phyloP scores from a whole-genome alignment of 2,329 filamentous ascomycete genomes.

The Ophiocordyceps polyrhachis-furcata region DNA sequence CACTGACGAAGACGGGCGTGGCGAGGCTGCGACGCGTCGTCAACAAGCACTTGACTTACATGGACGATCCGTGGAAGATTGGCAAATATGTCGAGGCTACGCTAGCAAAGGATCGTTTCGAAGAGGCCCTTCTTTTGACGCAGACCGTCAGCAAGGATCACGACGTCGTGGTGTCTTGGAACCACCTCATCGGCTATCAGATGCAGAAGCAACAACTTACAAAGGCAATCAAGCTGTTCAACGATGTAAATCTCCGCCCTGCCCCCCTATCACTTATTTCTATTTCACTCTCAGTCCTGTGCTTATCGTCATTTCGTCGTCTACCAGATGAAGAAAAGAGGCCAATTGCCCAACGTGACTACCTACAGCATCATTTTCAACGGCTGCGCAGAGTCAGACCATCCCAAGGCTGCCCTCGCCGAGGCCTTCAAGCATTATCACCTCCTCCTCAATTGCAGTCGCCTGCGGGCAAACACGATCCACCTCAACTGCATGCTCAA shows the following conservation, averaged over 20 bases:
- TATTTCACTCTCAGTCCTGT: not conserved
- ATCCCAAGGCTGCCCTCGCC: constrained; percentile 38
- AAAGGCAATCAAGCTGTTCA: constrained; percentile 63
- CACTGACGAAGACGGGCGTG: not conserved
- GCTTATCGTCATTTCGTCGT: not conserved
- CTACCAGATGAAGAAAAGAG: constrained; percentile 79
- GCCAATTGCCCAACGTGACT: constrained; percentile 56
- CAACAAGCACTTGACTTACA: constrained; percentile 38
- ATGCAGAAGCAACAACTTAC: constrained; percentile 41
- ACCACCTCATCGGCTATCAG: constrained; percentile 58
- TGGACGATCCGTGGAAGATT: constrained; percentile 56
- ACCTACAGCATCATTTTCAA: constrained; percentile 74
- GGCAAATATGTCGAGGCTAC: constrained; percentile 44
- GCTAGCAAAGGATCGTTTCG: constrained; percentile 38
- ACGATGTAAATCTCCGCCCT: constrained; percentile 44
- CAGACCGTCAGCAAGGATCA: constrained; percentile 47
- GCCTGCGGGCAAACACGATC: constrained; percentile 53
- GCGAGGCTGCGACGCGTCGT: constrained; percentile 18
- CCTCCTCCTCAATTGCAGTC: constrained; percentile 44
- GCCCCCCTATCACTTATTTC: too few relatives aligned
- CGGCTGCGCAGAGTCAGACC: constrained; percentile 46
- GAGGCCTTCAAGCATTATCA: constrained; percentile 63
- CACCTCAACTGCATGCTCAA: constrained; percentile 81
- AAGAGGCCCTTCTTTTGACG: constrained; percentile 50
- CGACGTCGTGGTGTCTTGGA: constrained; percentile 66